phyloP scores from a whole-genome alignment of 1,284 basidiomycete genomes.

The Cerioporus squamosus region DNA sequence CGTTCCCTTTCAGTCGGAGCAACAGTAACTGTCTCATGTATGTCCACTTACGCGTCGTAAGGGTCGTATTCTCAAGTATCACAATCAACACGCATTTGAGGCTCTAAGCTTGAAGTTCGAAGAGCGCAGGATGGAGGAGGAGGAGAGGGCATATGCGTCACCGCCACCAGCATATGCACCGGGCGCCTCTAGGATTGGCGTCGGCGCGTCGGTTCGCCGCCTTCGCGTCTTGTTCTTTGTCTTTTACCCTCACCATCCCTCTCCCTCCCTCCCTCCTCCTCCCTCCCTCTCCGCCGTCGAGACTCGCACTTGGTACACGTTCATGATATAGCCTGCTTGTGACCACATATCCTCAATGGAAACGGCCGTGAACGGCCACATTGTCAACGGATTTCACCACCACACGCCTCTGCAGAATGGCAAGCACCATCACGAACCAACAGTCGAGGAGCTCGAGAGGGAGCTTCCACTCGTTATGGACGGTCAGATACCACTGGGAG shows the following conservation, averaged over 20 bases:
- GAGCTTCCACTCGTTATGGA: constrained; percentile 80
- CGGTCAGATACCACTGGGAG: constrained; percentile 76
- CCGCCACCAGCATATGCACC: too few species aligned
- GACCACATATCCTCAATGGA: constrained; percentile 14
- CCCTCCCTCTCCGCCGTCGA: not conserved
- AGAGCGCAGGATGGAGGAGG: too few species aligned
- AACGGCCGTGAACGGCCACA: constrained; percentile 23
- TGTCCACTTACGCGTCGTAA: too few species aligned
- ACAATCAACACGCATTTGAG: too few species aligned
- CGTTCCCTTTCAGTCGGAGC: too few species aligned
- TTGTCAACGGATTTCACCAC: constrained; percentile 14
- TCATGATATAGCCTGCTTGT: constrained; percentile 11
- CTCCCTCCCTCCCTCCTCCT: not conserved
- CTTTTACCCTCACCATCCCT: not conserved
- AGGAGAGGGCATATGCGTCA: too few species aligned
- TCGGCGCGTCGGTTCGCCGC: not conserved
- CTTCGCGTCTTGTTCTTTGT: not conserved
- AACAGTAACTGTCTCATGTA: too few species aligned
- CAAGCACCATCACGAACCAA: constrained; percentile 44
- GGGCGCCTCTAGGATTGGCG: too few species aligned
- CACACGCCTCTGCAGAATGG: constrained; percentile 14
- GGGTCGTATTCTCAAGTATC: too few species aligned
- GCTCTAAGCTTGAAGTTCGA: too few species aligned
- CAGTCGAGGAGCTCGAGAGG: constrained; percentile 65
- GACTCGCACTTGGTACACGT: not conserved